Evolutionary conservation across 2,329 filamentous ascomycete genomes (phyloP), one percentile per base, ranked within the genome.

Genomic region (Exophiala calicioides): DNA sequence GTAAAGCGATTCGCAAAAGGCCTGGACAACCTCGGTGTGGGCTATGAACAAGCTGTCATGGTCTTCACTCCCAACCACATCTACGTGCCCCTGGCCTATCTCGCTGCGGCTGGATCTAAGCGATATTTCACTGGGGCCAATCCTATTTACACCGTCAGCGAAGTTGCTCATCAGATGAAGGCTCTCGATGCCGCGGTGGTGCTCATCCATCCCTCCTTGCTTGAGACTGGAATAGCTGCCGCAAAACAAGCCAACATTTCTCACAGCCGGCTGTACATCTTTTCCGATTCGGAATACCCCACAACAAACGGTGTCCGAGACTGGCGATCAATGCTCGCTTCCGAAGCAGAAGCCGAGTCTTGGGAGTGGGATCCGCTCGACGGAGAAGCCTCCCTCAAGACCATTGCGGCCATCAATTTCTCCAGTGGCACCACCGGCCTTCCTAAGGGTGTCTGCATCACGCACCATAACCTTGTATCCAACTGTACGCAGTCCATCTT

Each of bases 1-100:
- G 75, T 80, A 16, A 82, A 88, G 63, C 80, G 85, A 15, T 65
- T 90, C n/a, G 86, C 84, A 1, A 68, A 80, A 5, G 86, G 86
- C 1, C 68, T 87, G 15, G 72, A 72, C 26, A 72, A 74, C 38
- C 73, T 77, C 20, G 85, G 85, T 2, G 66, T 89, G 29, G 68
- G 79, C 52, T 70, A 72, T 0, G 81, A 84, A 20, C 84, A 86
- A 55, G 78, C 84, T 2, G 77, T 89, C 8, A 70, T 89, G 45
- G 68, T 89, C 16, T 88, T 82, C 64, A 81, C 82, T 0, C 78
- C 80, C 18, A 89, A 88, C 67, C 82, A 76, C 53, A 66, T 89
- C 15, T 86, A 82, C 68, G 85, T 83, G 57, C 82, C 85, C 0
- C 68, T 76, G 1, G 69, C 31, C 7, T 58, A 58, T 36, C 52